phyloP scores from a whole-genome alignment of 495 filamentous ascomycete genomes.

The Xylaria grammica region DNA sequence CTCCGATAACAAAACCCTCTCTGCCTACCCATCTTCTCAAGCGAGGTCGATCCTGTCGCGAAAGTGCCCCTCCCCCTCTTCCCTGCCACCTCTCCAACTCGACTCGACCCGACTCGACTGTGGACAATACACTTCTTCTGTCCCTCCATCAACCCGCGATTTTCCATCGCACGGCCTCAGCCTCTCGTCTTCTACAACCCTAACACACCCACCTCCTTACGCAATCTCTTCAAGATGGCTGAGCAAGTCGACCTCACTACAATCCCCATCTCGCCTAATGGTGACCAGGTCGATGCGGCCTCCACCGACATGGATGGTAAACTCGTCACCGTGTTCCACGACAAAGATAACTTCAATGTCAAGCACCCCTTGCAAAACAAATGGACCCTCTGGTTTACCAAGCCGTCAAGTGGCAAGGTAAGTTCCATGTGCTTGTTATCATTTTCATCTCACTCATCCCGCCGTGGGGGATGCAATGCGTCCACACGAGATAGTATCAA shows the following conservation, averaged over 20 bases:
- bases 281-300: conserved; percentile 44
- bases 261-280: conserved; percentile 77
- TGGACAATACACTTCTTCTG: not conserved
- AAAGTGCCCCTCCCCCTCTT: not conserved
- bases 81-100: not conserved
- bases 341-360: conserved; percentile 97
- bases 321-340: conserved; percentile 90
- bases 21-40: not conserved
- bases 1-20: not conserved
- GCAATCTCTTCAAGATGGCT: conserved; percentile 43
- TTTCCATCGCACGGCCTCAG: not conserved
- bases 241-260: conserved; percentile 63
- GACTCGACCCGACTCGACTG: not conserved
- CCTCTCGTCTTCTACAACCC: not conserved
- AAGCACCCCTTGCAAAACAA: conserved; percentile 95
- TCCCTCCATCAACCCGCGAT: conserved; percentile 5
- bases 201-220: not conserved
- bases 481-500: not conserved
- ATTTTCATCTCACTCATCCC: not conserved
- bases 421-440: conserved; percentile 24
- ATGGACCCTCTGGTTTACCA: conserved; percentile 99
- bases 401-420: conserved; percentile 96
- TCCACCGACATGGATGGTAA: conserved; percentile 48
- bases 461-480: not conserved
- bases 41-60: not conserved